These are phyloP conservation scores for Turritis glabra DNA, from an alignment of 345 rosid species.

Conservation along the genomic window DNA sequence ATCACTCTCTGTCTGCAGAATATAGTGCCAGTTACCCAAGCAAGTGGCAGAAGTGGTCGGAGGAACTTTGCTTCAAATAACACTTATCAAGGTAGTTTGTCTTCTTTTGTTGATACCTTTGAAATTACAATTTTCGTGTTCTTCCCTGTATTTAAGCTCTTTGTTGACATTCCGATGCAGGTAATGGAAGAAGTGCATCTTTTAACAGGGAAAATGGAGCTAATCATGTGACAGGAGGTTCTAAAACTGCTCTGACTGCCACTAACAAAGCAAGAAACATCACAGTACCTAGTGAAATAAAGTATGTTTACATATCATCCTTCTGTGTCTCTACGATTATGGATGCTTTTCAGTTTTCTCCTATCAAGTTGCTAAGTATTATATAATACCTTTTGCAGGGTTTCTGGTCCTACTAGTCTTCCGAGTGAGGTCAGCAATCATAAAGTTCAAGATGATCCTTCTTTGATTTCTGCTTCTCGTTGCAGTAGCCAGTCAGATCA, in stretches of 20 bases:
- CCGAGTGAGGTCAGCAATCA: conserved; percentile 41
- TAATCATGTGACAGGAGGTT: conserved; percentile 42
- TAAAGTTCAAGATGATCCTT: conserved; percentile 31
- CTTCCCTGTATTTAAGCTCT: conserved; percentile 18
- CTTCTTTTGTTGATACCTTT: neutral
- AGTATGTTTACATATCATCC: conserved; percentile 45
- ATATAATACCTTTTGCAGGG: conserved; percentile 38
- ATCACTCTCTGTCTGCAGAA: conserved; percentile 46
- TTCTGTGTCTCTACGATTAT: neutral
- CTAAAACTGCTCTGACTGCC: conserved; percentile 37
- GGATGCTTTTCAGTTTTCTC: neutral
- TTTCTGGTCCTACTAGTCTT: conserved; percentile 43
- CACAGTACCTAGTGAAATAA: conserved; percentile 39
- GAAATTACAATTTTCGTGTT: neutral
- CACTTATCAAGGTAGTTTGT: conserved; percentile 46
- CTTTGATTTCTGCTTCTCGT: conserved; percentile 36
- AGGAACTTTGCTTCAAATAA: conserved; percentile 51
- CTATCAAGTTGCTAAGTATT: neutral
- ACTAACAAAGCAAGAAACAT: conserved; percentile 45
- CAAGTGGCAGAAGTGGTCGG: conserved; percentile 50
- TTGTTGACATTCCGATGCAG: conserved; percentile 42
- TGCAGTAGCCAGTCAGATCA: conserved; percentile 30
- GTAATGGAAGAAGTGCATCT: conserved; percentile 52
- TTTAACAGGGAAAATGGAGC: conserved; percentile 61
- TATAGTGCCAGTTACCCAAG: conserved; percentile 38